Evolutionary conservation across 306 rosid genomes (phyloP).

Genomic region (peach (Prunus persica)): DNA sequence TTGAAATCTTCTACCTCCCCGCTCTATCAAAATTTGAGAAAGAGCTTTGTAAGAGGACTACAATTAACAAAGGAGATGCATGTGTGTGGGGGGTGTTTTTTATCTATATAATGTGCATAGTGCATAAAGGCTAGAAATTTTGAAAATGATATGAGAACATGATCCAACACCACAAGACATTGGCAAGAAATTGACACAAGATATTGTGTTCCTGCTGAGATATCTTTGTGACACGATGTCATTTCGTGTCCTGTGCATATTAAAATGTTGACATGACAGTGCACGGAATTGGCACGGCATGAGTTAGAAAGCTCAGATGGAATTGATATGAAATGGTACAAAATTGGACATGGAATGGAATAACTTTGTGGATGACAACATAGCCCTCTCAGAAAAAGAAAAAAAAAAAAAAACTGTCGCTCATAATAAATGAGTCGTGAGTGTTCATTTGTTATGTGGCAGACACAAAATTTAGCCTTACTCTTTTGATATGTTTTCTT

Average conservation of each 20-base stretch:
- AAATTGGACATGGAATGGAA: not conserved
- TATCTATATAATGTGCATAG: not conserved
- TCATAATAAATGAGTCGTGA: not conserved
- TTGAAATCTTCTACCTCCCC: not conserved
- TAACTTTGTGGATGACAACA: not conserved
- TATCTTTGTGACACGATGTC: no score
- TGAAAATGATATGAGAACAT: not conserved
- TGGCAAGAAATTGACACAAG: not conserved
- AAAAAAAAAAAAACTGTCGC: not conserved
- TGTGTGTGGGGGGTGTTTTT: not conserved
- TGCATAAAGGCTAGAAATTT: not conserved
- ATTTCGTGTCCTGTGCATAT: no score
- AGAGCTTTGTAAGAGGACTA: not conserved
- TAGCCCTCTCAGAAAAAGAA: not conserved
- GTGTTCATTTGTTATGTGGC: not conserved
- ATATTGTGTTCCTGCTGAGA: not conserved
- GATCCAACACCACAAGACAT: not conserved
- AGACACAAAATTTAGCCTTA: not conserved
- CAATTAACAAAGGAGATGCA: not conserved
- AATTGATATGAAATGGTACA: not conserved
- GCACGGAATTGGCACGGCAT: not conserved
- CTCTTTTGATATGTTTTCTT: constrained; percentile 3
- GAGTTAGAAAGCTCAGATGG: not conserved
- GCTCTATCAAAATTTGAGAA: not conserved
- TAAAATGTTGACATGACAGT: not conserved